phyloP scores from a whole-genome alignment of 1,284 basidiomycete species.

The Cystobasidium slooffiae region DNA sequence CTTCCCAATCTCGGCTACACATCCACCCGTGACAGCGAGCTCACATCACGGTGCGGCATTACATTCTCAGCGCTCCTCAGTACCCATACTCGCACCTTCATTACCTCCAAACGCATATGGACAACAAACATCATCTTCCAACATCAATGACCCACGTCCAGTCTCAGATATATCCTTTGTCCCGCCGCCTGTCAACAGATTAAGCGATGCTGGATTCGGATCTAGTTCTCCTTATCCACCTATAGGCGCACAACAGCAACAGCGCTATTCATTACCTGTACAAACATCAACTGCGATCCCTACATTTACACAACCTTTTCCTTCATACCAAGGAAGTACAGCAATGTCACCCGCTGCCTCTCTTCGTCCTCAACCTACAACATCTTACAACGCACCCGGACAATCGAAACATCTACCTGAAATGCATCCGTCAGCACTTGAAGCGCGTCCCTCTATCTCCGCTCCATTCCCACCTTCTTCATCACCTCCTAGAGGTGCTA shows the following conservation, averaged over 20 bases:
- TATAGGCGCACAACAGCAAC: constrained; percentile 20
- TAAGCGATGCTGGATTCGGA: constrained; percentile 31
- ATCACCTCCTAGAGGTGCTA: constrained; percentile 18
- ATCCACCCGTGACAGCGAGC: not conserved
- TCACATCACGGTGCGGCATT: constrained; percentile 10
- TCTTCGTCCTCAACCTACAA: constrained; percentile 32
- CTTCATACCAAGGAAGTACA: not conserved
- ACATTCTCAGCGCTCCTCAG: constrained; percentile 11
- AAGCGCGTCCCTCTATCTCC: constrained; percentile 38
- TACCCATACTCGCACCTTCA: not conserved
- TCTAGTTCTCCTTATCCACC: constrained; percentile 42
- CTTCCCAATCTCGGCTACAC: not conserved
- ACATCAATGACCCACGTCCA: not conserved
- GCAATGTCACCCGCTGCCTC: constrained; percentile 2
- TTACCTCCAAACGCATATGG: constrained; percentile 16
- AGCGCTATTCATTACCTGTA: constrained; percentile 32
- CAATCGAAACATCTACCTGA: constrained; percentile 32
- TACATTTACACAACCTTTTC: not conserved
- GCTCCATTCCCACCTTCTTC: constrained; percentile 39
- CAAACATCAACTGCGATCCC: constrained; percentile 5
- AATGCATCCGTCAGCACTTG: constrained; percentile 41
- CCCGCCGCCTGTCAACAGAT: constrained; percentile 3
- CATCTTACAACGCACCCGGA: constrained; percentile 16
- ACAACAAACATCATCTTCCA: not conserved
- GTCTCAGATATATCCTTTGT: not conserved